Evolutionary conservation across 2,329 filamentous ascomycete species (phyloP), one percentile per base, ranked within the genome.

Genomic region (Pezizomycotina sp.): DNA sequence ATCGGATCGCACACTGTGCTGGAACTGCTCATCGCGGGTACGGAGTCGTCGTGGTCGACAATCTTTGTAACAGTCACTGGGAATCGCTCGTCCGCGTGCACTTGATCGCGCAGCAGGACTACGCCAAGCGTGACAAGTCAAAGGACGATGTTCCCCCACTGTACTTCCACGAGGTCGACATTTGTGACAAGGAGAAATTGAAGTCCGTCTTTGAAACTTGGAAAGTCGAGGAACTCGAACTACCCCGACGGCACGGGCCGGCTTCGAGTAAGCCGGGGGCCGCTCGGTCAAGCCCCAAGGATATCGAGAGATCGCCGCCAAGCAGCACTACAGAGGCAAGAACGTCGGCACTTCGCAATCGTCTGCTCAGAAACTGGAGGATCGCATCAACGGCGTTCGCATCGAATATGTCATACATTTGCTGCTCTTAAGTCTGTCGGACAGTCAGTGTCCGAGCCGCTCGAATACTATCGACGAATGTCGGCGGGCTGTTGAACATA

Each of bases 401-500:
- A 72, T 76, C 43, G 58, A 59, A 0, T 71, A 70, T 1, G 70
- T 77, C n/a, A 74, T 77, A 38, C 73, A 77, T 50, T 77, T 47
- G 73, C 73, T 9, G 73, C 73, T 1, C 68, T 69, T 59, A 77
- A 77, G 52, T 69, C 71, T 2, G 71, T 76, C 0, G 64, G 65
- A 16, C 71, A 77, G 48, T 74, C 69, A 27, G 74, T 76, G 42
- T 54, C 57, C 16, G 58, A 62, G 39, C 72, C 72, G 1, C 55
- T 77, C 37, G 65, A 65, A 40, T 77, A 77, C 55, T 77, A 77
- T 55, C 62, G 63, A 77, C 77, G 59, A 77, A 77, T 42, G 69
- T 77, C 20, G 66, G 65, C 47, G 73, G 72, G 0, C 57, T 77
- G 4, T 60, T 77, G 30, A 62, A 71, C n/a, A n/a, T 40, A 65